Percentiles rank a stretch among this genome's conserved stretches.
Conservation (phyloP, 495 filamentous ascomycete genomes). For the Tuber umbilicatum region DNA sequence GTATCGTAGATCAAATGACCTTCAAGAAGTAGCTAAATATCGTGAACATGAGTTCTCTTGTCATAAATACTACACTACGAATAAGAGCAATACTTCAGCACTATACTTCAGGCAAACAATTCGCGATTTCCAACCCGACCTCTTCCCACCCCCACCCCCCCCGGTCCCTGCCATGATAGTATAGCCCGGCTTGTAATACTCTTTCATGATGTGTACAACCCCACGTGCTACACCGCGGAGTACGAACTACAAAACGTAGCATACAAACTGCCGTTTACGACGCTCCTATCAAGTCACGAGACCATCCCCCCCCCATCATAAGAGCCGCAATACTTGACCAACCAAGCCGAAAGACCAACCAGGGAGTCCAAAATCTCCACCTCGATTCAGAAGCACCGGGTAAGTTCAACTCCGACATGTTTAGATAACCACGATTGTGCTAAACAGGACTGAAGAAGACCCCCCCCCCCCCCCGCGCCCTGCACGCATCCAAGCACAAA, state of each 20-base stretch:
- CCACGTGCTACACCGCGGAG: background rate
- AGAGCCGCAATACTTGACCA: background rate
- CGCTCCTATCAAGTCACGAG: background rate
- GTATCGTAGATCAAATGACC: background rate
- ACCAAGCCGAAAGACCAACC: background rate
- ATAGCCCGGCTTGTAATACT: background rate
- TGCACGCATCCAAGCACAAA: background rate
- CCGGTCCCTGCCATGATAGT: background rate
- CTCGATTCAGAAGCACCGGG: background rate
- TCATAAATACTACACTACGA: background rate
- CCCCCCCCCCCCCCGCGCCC: no score
- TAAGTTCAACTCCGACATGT: background rate
- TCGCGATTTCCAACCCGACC: background rate
- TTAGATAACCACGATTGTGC: background rate
- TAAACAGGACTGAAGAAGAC: background rate
- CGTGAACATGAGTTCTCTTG: background rate
- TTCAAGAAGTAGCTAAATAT: background rate
- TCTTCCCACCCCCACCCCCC: background rate
- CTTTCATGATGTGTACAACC: constrained; percentile 5
- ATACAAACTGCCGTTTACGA: background rate
- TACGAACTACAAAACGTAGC: background rate
- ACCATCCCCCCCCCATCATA: background rate
- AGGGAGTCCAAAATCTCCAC: background rate
- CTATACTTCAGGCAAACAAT: background rate
- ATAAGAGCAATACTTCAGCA: background rate